phyloP scores from a whole-genome alignment of 1,284 basidiomycete species.

The Trichosporon sp. region DNA sequence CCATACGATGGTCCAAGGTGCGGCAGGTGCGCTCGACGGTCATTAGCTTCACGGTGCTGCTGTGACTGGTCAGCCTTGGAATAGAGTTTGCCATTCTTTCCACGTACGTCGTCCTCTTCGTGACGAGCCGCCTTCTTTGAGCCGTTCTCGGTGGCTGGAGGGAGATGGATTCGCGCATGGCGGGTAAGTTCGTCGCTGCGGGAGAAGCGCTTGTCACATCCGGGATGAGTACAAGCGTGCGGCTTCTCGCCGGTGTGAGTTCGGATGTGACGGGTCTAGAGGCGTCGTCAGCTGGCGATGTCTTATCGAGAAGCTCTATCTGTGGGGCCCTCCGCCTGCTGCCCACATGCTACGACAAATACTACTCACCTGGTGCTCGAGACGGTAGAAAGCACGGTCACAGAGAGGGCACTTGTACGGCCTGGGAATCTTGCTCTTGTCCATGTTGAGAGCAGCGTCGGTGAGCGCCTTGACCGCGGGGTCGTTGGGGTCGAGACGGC shows the following conservation, averaged over 20 bases:
- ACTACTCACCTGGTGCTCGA: constrained; percentile 79
- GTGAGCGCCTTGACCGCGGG: constrained; percentile 48
- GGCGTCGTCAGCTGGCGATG: not conserved
- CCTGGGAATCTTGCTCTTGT: constrained; percentile 57
- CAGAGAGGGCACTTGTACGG: constrained; percentile 96
- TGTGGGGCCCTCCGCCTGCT: not conserved
- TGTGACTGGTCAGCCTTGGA: constrained; percentile 1
- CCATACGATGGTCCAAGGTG: constrained; percentile 44
- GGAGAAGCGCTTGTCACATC: constrained; percentile 98
- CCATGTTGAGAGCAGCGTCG: constrained; percentile 49
- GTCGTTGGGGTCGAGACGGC: constrained; percentile 49
- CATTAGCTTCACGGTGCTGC: constrained; percentile 21
- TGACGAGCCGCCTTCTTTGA: constrained; percentile 31
- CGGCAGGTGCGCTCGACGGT: constrained; percentile 31
- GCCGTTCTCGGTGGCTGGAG: constrained; percentile 33
- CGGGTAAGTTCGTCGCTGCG: constrained; percentile 95
- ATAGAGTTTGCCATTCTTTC: not conserved
- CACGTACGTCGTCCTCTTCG: constrained; percentile 39
- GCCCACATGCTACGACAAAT: not conserved
- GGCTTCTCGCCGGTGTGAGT: constrained; percentile 98
- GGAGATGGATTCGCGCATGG: constrained; percentile 85
- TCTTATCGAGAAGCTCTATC: not conserved
- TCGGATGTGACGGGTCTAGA: constrained; percentile 90
- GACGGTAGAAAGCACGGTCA: constrained; percentile 79
- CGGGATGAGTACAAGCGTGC: constrained; percentile 83